Evolutionary conservation across 2,329 filamentous ascomycete species (phyloP).

Genomic region (Exophiala spinifera): DNA sequence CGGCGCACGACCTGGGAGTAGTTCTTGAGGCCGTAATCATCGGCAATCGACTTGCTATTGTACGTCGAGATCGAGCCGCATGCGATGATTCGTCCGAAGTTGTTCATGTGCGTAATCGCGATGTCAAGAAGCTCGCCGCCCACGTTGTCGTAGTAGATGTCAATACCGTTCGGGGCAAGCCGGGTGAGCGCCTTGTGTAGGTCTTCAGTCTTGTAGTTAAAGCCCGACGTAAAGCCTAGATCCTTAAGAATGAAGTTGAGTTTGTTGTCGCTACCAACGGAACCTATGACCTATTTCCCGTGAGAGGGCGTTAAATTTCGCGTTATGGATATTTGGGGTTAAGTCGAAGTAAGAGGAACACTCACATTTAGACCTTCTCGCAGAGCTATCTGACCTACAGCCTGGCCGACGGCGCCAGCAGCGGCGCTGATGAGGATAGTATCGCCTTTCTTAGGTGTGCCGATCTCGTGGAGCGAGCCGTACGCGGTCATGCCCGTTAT

Average conservation of each 20-base stretch:
- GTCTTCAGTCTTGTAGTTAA: slow-evolving; percentile 84
- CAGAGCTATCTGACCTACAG: slow-evolving; percentile 84
- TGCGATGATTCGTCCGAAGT: slow-evolving; percentile 61
- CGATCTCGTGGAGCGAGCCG: slow-evolving; percentile 69
- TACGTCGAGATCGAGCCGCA: slow-evolving; percentile 67
- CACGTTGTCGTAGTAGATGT: slow-evolving; percentile 81
- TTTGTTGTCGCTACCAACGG: slow-evolving; percentile 78
- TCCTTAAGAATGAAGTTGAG: slow-evolving; percentile 68
- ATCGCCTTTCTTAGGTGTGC: slow-evolving; percentile 70
- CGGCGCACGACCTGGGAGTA: no score
- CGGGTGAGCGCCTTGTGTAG: slow-evolving; percentile 64
- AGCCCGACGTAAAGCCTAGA: slow-evolving; percentile 68
- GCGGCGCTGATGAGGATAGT: slow-evolving; percentile 80
- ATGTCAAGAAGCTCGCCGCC: slow-evolving; percentile 60
- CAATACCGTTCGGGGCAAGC: slow-evolving; percentile 71
- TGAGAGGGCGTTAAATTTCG: no score
- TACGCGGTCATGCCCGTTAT: slow-evolving; percentile 76
- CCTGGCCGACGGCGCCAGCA: slow-evolving; percentile 74
- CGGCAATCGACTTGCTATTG: slow-evolving; percentile 53
- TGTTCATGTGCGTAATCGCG: slow-evolving; percentile 61
- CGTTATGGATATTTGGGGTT: no score
- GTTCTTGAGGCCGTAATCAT: slow-evolving; percentile 66
- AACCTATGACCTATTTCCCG: slow-evolving; percentile 64
- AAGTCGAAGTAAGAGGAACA: no score
- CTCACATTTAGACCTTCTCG: slow-evolving; percentile 61